Conservation (phyloP, 805 yeast species). For the Cyberlindnera japonica region DNA sequence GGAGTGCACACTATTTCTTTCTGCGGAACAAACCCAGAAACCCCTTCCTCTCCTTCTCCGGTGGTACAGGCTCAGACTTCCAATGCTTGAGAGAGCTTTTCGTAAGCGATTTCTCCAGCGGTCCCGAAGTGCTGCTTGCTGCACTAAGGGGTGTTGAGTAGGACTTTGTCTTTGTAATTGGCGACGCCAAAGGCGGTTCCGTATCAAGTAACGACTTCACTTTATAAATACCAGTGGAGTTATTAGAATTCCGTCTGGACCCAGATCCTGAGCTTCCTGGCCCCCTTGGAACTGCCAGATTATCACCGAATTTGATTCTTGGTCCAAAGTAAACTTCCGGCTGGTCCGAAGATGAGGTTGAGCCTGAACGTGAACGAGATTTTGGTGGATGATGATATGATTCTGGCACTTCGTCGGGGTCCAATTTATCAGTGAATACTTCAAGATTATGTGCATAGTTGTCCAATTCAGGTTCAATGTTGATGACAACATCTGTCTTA, state of each 20-base stretch:
- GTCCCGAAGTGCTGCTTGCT: conserved; percentile 4
- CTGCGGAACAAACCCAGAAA: conserved; percentile 17
- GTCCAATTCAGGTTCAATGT: neutral
- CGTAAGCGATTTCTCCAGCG: conserved; percentile 4
- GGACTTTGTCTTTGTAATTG: conserved; percentile 17
- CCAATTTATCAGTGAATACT: conserved; percentile 8
- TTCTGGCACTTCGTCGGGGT: conserved; percentile 1
- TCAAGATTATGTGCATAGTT: neutral
- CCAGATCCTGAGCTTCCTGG: conserved; percentile 3
- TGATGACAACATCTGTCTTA: neutral
- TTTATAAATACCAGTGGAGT: conserved; percentile 18
- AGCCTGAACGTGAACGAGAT: conserved; percentile 4
- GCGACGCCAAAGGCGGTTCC: conserved; percentile 11
- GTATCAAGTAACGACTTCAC: conserved; percentile 24
- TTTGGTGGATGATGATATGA: conserved; percentile 1
- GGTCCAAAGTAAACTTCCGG: conserved; percentile 17
- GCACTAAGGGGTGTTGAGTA: conserved; percentile 5
- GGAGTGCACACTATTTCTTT: conserved; percentile 11
- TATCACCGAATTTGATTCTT: conserved; percentile 22
- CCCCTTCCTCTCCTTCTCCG: conserved; percentile 11
- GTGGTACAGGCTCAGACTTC: conserved; percentile 10
- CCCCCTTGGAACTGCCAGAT: conserved; percentile 15
- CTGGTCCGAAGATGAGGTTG: conserved; percentile 1
- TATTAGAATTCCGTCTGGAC: conserved; percentile 20
- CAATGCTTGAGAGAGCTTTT: conserved; percentile 10